These are phyloP conservation scores for Metschnikowia drakensbergensis DNA, from an alignment of 805 yeast genomes.

Conservation along the genomic window DNA sequence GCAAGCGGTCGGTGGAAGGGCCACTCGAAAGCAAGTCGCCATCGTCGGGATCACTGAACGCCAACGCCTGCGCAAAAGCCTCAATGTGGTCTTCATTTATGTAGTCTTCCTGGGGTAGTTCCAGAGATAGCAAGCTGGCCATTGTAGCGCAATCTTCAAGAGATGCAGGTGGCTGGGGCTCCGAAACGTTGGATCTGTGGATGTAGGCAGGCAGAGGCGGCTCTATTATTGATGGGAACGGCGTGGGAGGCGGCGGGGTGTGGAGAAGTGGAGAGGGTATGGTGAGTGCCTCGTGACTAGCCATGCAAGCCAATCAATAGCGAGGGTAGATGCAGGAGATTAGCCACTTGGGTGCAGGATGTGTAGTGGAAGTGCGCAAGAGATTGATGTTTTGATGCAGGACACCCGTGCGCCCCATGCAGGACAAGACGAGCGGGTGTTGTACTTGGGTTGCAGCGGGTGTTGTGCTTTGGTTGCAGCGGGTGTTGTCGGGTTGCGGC, in stretches of 20 bases:
- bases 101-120: conserved; percentile 19
- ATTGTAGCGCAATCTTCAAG: background rate
- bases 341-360: background rate
- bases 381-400: too few relatives aligned
- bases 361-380: too few relatives aligned
- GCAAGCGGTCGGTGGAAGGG: conserved; percentile 10
- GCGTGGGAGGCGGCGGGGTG: background rate
- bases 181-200: too few relatives aligned
- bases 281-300: background rate
- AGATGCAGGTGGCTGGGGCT: too few relatives aligned
- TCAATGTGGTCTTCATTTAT: conserved; percentile 35
- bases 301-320: background rate
- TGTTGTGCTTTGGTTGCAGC: too few relatives aligned
- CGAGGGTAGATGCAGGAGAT: background rate
- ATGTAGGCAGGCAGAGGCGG: too few relatives aligned
- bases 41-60: conserved; percentile 33
- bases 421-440: too few relatives aligned
- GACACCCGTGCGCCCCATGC: too few relatives aligned
- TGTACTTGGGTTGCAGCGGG: too few relatives aligned
- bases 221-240: too few relatives aligned
- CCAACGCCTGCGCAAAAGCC: conserved; percentile 38
- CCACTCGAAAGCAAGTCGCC: conserved; percentile 7
- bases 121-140: conserved; percentile 2
- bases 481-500: too few relatives aligned
- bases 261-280: background rate